Base-by-base conservation (phyloP, 148 eudicot genomes). In the Gaultheria prostrata region DNA sequence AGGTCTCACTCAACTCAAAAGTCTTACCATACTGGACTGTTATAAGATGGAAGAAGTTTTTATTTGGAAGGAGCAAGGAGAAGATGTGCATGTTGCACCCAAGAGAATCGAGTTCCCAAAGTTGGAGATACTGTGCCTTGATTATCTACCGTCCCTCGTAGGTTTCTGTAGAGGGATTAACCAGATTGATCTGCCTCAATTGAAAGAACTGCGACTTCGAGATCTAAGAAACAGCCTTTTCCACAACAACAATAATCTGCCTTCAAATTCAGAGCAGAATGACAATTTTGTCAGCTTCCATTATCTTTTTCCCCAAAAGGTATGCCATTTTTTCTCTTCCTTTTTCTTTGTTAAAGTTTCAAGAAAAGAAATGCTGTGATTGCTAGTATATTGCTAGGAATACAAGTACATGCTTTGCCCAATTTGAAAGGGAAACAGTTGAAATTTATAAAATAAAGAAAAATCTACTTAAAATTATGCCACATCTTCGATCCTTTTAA, bases 41-140 rank as follows among this genome's bases (percentile, higher is more conserved):
- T 50, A 46, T 0, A 73, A 56, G 70, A 28, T 84, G 72, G 45
- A 84, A 57, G 83, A 71, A 73, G 35, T 84, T n/a, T n/a, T n/a
- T 65, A 24, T 80, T 48, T 65, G n/a, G 43, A 72, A 79, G 56
- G 75, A 84, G 10, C 17, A 2, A 1, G 14, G 21, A 80, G 75
- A 80, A 1, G 80, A 67, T 7, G 13, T 5, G 18, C 46, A 43
- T n/a, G 54, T 6, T 15, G 12, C 8, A 11, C 17, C 82, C 24
- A 65, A 63, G 24, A 7, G 8, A 49, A 6, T 61, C 48, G 57
- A 0, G 56, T 67, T 80, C 39, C 56, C 83, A 3, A 48, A 26
- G n/a, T 15, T 80, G 20, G n/a, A 65, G 8, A 5, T 13, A 24
- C 7, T 80, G 0, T 1, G 14, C 50, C 65, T 67, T 0, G 0